A percentile compares a stretch with the other conserved stretches of the same genome.
phyloP scores from a whole-genome alignment of 1,284 basidiomycete genomes.

The Cryptococcus amylolentus region DNA sequence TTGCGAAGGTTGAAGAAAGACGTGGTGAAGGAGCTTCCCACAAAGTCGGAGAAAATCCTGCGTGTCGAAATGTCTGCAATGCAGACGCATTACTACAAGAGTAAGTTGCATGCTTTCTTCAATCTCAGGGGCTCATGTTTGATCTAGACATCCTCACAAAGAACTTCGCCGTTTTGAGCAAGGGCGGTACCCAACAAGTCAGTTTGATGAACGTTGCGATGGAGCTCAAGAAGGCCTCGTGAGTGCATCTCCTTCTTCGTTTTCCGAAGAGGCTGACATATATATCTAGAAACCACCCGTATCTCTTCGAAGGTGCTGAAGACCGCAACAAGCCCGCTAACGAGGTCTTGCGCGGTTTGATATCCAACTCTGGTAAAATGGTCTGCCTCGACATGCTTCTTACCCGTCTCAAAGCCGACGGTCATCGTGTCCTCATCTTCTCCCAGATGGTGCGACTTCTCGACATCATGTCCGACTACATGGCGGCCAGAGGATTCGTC shows the following conservation, averaged over 20 bases:
- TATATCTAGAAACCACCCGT: conserved; percentile 75
- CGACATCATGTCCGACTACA: conserved; percentile 97
- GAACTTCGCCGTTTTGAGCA: conserved; percentile 90
- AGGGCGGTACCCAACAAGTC: conserved; percentile 81
- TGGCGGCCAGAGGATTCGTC: conserved; percentile 80
- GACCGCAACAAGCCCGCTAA: conserved; percentile 61
- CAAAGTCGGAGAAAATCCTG: conserved; percentile 96
- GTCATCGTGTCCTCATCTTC: conserved; percentile 96
- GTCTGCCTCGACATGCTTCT: conserved; percentile 94
- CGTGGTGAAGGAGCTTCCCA: conserved; percentile 93
- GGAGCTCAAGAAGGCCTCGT: conserved; percentile 93
- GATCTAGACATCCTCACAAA: conserved; percentile 78
- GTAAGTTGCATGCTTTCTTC: conserved; percentile 20
- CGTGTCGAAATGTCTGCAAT: conserved; percentile 97
- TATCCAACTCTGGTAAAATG: conserved; percentile 98
- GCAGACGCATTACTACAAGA: conserved; percentile 99
- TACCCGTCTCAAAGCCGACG: conserved; percentile 79
- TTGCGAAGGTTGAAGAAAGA: conserved; percentile 91
- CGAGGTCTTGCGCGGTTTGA: conserved; percentile 88
- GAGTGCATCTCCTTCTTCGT: conserved; percentile 10
- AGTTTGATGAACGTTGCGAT: conserved; percentile 93
- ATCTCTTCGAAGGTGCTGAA: conserved; percentile 95
- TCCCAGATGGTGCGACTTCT: conserved; percentile 99
- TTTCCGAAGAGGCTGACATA: background rate
- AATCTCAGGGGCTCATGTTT: background rate